Base-by-base conservation (phyloP, 1,284 basidiomycete species). In the Trichosporon sp. region DNA sequence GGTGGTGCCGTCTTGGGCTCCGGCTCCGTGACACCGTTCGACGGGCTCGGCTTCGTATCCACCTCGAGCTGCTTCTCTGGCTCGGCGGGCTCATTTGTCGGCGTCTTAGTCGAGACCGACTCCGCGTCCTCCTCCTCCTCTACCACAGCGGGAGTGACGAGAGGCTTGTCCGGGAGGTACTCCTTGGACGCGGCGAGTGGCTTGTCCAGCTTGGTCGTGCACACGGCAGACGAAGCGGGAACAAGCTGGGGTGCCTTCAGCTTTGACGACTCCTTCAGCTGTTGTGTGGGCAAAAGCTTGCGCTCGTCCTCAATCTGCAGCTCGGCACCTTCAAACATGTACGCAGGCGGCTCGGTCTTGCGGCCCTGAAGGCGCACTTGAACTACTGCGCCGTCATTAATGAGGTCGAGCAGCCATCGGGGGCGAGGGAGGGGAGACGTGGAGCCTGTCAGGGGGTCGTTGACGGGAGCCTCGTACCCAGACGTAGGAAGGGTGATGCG, bases 361-460 rank as follows among this genome's bases (percentile, higher is more conserved):
- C 68, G 70, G 5, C 89, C 86, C 62, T 84, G 84, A 47, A 92
- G 86, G 67, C 84, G 84, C 53, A 92, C 80, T 47, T 87, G 85
- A 23, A 92, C 86, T 15, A 89, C 82, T 13, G 88, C 90, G 0
- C 90, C 90, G 31, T 86, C 86, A 64, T 88, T 87, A 76, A 90
- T 87, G 72, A 92, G 81, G 71, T 90, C 88, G 21, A 87, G 79
- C 70, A 92, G 80, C 93, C 93, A 95, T 63, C 84, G 83, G 3
- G 93, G 93, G 72, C 88, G 88, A 5, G 88, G 86, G 64, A 89
- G 87, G 6, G 89, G 87, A 15, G 71, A 87, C 85, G 72, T 73
- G 79, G 91, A 89, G 18, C 90, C 91, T 1, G 90, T 93, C 73
- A 95, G 83, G 8, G 93, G 93, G 83, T 95, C 92, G 68, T 88